Evolutionary conservation across 768 basidiomycete species (phyloP).

Genomic region (Astraeus odoratus): DNA sequence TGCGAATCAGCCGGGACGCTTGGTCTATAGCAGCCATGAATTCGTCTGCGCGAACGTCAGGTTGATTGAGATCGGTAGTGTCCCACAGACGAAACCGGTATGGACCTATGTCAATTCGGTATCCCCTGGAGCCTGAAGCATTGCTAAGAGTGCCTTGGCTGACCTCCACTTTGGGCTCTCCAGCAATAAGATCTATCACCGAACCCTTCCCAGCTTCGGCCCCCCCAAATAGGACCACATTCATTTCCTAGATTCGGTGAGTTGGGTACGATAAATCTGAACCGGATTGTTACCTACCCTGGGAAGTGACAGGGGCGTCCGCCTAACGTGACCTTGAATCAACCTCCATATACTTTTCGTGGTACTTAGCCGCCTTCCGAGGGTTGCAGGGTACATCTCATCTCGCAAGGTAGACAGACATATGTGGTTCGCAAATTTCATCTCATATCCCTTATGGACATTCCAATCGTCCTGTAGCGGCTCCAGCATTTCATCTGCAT

Average conservation of each 20-base stretch:
- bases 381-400: background rate
- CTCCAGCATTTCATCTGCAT: background rate
- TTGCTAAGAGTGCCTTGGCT: slow-evolving; percentile 12
- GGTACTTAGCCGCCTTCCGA: background rate
- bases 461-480: background rate
- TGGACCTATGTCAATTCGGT: background rate
- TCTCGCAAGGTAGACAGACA: background rate
- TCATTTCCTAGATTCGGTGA: background rate
- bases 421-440: background rate
- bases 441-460: background rate
- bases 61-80: slow-evolving; percentile 13
- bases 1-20: background rate
- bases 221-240: slow-evolving; percentile 1
- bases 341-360: background rate
- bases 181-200: background rate
- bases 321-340: background rate
- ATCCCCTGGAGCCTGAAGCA: slow-evolving; percentile 16
- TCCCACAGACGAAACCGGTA: slow-evolving; percentile 12
- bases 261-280: too few species aligned
- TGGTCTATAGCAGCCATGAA: background rate
- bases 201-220: background rate
- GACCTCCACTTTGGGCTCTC: background rate
- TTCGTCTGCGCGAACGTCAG: background rate
- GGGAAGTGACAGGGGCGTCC: background rate
- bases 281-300: background rate